Evolutionary conservation across 495 filamentous ascomycete species (phyloP).

Genomic region (Penicillium ochrochloron): DNA sequence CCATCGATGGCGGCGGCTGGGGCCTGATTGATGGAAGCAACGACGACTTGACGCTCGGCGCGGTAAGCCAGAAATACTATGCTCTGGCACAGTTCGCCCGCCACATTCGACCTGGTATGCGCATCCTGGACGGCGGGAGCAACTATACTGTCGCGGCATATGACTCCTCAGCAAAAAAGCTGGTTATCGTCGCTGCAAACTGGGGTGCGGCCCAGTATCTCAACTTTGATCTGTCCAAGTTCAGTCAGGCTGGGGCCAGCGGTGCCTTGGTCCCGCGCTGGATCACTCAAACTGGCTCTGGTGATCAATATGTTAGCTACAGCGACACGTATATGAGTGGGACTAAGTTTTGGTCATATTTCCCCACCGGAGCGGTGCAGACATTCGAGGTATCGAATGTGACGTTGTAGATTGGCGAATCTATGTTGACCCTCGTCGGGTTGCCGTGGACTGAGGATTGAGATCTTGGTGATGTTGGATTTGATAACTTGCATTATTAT

Average conservation of each 20-base stretch:
- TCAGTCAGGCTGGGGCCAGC: constrained; percentile 12
- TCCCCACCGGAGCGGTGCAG: constrained; percentile 16
- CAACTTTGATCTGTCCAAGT: constrained; percentile 20
- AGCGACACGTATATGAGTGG: constrained; percentile 4
- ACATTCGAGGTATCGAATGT: constrained; percentile 20
- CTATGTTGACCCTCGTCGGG: background rate
- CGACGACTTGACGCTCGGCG: constrained; percentile 8
- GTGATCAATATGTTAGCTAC: constrained; percentile 11
- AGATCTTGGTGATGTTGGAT: too few relatives aligned
- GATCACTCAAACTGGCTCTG: constrained; percentile 15
- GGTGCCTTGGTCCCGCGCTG: constrained; percentile 17
- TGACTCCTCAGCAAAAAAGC: constrained; percentile 10
- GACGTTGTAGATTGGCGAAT: background rate
- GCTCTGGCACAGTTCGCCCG: constrained; percentile 22
- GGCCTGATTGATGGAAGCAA: constrained; percentile 20
- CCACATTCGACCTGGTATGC: constrained; percentile 24
- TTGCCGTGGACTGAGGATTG: background rate
- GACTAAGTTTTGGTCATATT: constrained; percentile 13
- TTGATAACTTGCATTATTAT: too few relatives aligned
- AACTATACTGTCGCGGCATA: constrained; percentile 17
- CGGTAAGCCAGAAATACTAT: constrained; percentile 19
- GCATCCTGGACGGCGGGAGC: constrained; percentile 14
- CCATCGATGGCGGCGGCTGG: constrained; percentile 17
- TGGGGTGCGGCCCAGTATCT: constrained; percentile 17
- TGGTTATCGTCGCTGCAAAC: constrained; percentile 24